Conservation (phyloP, 2,329 filamentous ascomycete genomes). For the Aureobasidium sp. region DNA sequence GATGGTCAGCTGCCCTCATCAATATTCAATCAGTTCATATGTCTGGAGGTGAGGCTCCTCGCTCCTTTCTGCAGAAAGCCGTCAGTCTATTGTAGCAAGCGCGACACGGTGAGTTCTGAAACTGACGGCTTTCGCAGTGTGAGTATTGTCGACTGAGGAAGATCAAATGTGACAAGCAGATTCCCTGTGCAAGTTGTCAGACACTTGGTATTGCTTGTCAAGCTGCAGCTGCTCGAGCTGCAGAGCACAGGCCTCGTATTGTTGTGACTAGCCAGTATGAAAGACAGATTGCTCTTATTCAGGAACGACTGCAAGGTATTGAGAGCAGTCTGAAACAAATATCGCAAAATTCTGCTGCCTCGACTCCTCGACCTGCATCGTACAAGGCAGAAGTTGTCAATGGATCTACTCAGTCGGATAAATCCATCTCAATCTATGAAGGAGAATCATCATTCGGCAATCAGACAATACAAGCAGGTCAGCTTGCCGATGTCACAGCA, state of each 20-base stretch:
- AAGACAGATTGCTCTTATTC: constrained; percentile 11
- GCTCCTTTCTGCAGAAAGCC: constrained; percentile 7
- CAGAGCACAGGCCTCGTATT: background rate
- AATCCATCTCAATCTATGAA: background rate
- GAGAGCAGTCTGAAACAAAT: constrained; percentile 9
- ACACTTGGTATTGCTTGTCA: constrained; percentile 12
- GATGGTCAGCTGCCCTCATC: no score
- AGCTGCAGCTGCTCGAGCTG: background rate
- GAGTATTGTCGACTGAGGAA: constrained; percentile 14
- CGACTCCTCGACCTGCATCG: background rate
- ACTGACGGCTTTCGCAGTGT: constrained; percentile 9
- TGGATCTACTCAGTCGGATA: background rate
- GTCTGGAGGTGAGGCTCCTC: background rate
- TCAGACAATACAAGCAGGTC: constrained; percentile 9
- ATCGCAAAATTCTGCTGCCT: background rate
- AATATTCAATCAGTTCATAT: no score
- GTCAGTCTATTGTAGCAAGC: background rate
- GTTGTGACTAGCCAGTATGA: constrained; percentile 7
- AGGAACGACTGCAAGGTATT: constrained; percentile 10
- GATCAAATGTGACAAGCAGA: constrained; percentile 14
- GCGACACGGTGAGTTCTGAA: background rate
- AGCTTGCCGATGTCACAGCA: constrained; percentile 11
- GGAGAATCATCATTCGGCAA: constrained; percentile 13
- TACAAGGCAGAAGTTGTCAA: fast-evolving
- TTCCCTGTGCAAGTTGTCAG: constrained; percentile 12